Evolutionary conservation across 805 yeast genomes (phyloP).

Genomic region (Wickerhamomyces bovis): DNA sequence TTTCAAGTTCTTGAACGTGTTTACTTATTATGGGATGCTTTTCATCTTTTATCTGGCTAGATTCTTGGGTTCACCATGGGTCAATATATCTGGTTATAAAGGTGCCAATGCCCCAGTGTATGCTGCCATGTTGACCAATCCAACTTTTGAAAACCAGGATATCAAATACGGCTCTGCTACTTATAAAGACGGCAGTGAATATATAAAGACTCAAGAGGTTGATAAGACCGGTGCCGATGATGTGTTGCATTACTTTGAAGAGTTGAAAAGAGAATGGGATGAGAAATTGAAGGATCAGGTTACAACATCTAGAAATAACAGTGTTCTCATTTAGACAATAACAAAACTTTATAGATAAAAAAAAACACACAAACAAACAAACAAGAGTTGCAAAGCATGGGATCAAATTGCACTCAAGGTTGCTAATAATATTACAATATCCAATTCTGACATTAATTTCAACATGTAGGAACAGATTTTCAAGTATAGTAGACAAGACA

Average conservation of each 20-base stretch:
- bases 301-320: conserved; percentile 26
- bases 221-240: conserved; percentile 62
- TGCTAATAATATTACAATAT: background rate
- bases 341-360: background rate
- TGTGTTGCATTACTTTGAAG: conserved; percentile 58
- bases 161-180: conserved; percentile 73
- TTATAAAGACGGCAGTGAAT: conserved; percentile 57
- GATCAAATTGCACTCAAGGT: too few relatives aligned
- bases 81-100: conserved; percentile 78
- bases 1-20: conserved; percentile 63
- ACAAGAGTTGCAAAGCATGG: background rate
- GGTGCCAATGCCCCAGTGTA: conserved; percentile 86
- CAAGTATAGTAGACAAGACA: background rate
- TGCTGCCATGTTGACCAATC: conserved; percentile 50
- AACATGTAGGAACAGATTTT: too few relatives aligned
- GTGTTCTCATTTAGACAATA: conserved; percentile 2
- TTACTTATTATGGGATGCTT: conserved; percentile 84
- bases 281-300: conserved; percentile 69
- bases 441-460: too few relatives aligned
- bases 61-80: conserved; percentile 78
- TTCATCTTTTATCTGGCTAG: conserved; percentile 79
- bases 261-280: conserved; percentile 64
- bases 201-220: conserved; percentile 47
- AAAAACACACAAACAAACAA: background rate
- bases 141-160: conserved; percentile 39